Conservation (phyloP, 495 filamentous ascomycete genomes). For the Poronia punctata region DNA sequence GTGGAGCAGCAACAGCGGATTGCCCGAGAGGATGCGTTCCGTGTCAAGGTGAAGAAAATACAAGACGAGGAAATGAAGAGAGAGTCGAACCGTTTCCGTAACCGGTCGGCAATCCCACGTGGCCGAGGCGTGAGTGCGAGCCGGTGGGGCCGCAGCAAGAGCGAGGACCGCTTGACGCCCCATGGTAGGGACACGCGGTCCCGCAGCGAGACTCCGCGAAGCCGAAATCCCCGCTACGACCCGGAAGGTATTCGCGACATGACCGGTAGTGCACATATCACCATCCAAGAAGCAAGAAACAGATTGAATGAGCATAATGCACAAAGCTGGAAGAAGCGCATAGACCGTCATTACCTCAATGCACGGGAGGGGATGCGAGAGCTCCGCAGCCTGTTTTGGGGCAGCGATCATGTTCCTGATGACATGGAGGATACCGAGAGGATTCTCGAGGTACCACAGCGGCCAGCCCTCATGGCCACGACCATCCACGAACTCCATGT, state of each 20-base stretch:
- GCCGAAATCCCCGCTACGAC: constrained; percentile 55
- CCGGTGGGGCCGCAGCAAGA: constrained; percentile 38
- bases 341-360: constrained; percentile 65
- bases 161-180: constrained; percentile 20
- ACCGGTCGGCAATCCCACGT: constrained; percentile 42
- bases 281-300: constrained; percentile 64
- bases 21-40: constrained; percentile 84
- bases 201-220: constrained; percentile 26
- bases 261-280: constrained; percentile 60
- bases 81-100: constrained; percentile 37
- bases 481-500: constrained; percentile 81
- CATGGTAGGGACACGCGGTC: constrained; percentile 45
- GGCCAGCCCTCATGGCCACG: constrained; percentile 74
- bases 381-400: constrained; percentile 73
- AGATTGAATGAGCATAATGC: constrained; percentile 75
- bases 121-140: constrained; percentile 31
- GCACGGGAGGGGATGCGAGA: constrained; percentile 71
- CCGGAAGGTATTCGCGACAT: constrained; percentile 63
- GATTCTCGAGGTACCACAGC: constrained; percentile 78
- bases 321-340: constrained; percentile 85
- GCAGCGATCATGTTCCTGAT: constrained; percentile 70
- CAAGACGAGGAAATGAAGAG: constrained; percentile 55
- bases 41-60: constrained; percentile 78
- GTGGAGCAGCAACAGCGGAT: constrained; percentile 83
- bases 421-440: constrained; percentile 76